A percentile compares a stretch with the other conserved stretches of the same genome.
phyloP scores from a whole-genome alignment of 1,284 basidiomycete species.

The Cystobasidium pallidum region DNA sequence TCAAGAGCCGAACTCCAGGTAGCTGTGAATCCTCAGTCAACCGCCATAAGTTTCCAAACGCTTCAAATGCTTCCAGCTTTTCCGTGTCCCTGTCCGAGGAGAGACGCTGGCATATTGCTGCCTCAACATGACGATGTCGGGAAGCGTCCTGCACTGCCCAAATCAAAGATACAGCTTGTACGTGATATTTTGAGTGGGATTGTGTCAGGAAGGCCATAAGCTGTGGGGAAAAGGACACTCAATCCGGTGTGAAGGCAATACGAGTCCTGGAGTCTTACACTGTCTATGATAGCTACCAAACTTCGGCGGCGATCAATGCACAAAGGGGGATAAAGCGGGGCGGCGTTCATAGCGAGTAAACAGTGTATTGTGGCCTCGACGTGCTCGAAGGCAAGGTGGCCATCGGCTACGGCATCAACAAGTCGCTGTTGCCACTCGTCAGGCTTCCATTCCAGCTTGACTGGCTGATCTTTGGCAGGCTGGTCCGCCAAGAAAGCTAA shows the following conservation, averaged over 20 bases:
- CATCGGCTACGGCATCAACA: constrained; percentile 50
- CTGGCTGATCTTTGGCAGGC: constrained; percentile 50
- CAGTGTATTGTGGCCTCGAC: constrained; percentile 70
- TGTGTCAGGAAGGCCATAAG: constrained; percentile 76
- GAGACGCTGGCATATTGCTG: constrained; percentile 73
- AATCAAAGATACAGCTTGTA: constrained; percentile 78
- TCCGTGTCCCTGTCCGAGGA: constrained; percentile 61
- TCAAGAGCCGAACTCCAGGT: constrained; percentile 77
- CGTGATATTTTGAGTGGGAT: constrained; percentile 72
- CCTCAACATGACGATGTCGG: constrained; percentile 69
- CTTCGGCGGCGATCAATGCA: constrained; percentile 63
- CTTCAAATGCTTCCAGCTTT: constrained; percentile 66
- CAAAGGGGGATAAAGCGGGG: constrained; percentile 60
- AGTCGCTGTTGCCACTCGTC: constrained; percentile 55
- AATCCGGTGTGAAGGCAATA: not conserved
- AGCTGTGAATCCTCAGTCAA: constrained; percentile 73
- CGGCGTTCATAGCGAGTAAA: constrained; percentile 52
- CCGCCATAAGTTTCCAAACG: constrained; percentile 91
- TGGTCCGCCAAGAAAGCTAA: constrained; percentile 41
- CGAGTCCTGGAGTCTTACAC: constrained; percentile 38
- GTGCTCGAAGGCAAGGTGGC: constrained; percentile 61
- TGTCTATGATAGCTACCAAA: constrained; percentile 65
- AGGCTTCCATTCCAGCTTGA: constrained; percentile 53
- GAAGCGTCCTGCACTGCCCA: constrained; percentile 77
- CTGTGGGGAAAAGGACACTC: constrained; percentile 54